Conservation (phyloP, 192 early-diverging fungal genomes). For the Coemansia sp. region DNA sequence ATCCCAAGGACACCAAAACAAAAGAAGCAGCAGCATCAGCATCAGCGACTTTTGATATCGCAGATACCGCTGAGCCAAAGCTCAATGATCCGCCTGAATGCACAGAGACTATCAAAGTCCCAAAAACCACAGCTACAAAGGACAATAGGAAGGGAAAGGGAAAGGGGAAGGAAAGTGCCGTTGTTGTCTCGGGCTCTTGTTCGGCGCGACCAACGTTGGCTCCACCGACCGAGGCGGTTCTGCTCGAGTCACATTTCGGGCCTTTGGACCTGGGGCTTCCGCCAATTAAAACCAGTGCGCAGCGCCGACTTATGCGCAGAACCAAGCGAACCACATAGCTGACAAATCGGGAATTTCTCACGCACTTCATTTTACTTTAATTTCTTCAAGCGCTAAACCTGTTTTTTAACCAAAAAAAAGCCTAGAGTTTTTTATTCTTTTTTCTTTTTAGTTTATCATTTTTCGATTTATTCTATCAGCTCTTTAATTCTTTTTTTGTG, state of each 20-base stretch:
- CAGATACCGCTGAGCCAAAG: too few species aligned
- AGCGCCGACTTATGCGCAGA: slow-evolving; percentile 45
- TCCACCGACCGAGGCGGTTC: slow-evolving; percentile 8
- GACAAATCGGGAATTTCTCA: slow-evolving; percentile 6
- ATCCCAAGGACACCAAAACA: too few species aligned
- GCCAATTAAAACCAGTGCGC: slow-evolving; percentile 46
- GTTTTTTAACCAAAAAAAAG: background rate
- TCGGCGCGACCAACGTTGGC: background rate
- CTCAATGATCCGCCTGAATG: too few species aligned
- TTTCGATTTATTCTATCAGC: background rate
- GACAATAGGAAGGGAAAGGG: slow-evolving; percentile 7
- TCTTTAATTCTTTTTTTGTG: slow-evolving; percentile 1
- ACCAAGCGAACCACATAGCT: slow-evolving; percentile 8
- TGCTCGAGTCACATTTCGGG: slow-evolving; percentile 46
- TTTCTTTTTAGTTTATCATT: slow-evolving; percentile 5
- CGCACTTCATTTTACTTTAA: slow-evolving; percentile 5
- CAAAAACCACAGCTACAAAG: background rate
- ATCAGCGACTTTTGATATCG: too few species aligned
- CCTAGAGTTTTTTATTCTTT: background rate
- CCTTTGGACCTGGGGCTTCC: slow-evolving; percentile 50
- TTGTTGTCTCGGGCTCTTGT: background rate
- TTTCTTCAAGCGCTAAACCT: background rate
- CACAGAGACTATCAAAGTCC: background rate
- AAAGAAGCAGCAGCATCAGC: too few species aligned
- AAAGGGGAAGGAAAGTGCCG: slow-evolving; percentile 38